Evolutionary conservation across 257 asterid species (phyloP).

Genomic region (Solanum lycopersicoides): DNA sequence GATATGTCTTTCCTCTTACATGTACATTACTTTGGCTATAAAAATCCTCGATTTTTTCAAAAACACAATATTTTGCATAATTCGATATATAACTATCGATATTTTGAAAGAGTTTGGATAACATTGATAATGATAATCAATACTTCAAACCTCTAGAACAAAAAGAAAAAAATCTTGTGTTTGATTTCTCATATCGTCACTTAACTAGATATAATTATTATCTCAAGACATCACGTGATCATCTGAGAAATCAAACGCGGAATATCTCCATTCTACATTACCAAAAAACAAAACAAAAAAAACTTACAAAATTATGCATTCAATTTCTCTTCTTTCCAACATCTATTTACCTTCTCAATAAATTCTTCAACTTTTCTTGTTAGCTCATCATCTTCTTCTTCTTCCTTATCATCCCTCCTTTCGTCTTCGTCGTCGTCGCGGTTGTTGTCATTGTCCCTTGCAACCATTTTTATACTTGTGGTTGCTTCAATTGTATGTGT

Average conservation of each 20-base stretch:
- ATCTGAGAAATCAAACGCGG: neutral
- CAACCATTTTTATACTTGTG: neutral
- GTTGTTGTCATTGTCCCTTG: neutral
- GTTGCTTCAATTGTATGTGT: neutral
- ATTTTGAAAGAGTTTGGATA: neutral
- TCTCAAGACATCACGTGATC: neutral
- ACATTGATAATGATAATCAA: neutral
- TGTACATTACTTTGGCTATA: neutral
- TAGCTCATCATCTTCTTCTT: conserved; percentile 16
- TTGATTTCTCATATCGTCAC: neutral
- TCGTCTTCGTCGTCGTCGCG: neutral
- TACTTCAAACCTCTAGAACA: neutral
- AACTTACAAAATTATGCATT: neutral
- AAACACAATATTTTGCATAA: neutral
- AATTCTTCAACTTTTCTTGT: conserved; percentile 42
- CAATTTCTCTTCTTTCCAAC: conserved; percentile 38
- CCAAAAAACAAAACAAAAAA: neutral
- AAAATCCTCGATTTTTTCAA: no score
- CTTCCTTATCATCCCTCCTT: neutral
- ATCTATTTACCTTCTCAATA: conserved; percentile 34
- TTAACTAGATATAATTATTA: no score
- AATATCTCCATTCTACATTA: neutral
- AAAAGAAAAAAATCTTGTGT: no score
- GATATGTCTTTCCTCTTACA: neutral
- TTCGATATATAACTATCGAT: neutral